Percentiles rank a stretch among this genome's conserved stretches.
phyloP scores from a whole-genome alignment of 257 asterid genomes.

The Solanum pinnatisectum region DNA sequence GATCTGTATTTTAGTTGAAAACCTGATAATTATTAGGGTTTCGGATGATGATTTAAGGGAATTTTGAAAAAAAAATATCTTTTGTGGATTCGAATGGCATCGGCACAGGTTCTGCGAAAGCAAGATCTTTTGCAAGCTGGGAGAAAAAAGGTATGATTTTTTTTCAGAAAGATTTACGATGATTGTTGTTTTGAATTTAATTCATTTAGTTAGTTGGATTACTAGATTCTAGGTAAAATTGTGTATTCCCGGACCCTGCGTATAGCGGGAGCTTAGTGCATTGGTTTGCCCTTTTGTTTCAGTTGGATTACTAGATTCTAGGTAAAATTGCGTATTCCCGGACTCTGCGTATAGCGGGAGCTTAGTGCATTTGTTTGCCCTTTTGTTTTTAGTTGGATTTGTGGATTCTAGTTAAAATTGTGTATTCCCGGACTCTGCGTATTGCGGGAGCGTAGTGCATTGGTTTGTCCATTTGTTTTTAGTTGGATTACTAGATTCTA shows the following conservation, averaged over 20 bases:
- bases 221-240: not conserved
- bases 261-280: not conserved
- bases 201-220: not conserved
- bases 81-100: constrained; percentile 42
- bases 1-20: not conserved
- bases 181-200: not conserved
- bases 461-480: no score
- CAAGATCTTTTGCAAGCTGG: constrained; percentile 80
- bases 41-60: not conserved
- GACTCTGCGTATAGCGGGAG: no score
- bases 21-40: not conserved
- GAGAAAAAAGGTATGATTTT: constrained; percentile 38
- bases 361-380: no score
- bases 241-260: no score
- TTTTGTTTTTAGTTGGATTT: no score
- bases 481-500: no score
- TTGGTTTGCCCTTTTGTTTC: no score
- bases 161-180: not conserved
- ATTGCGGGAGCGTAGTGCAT: not conserved
- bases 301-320: no score
- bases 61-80: not conserved
- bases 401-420: not conserved
- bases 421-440: no score
- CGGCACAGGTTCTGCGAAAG: constrained; percentile 70
- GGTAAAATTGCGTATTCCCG: no score